Evolutionary conservation across 257 asterid genomes (phyloP).

Genomic region (Solanum virginianum): DNA sequence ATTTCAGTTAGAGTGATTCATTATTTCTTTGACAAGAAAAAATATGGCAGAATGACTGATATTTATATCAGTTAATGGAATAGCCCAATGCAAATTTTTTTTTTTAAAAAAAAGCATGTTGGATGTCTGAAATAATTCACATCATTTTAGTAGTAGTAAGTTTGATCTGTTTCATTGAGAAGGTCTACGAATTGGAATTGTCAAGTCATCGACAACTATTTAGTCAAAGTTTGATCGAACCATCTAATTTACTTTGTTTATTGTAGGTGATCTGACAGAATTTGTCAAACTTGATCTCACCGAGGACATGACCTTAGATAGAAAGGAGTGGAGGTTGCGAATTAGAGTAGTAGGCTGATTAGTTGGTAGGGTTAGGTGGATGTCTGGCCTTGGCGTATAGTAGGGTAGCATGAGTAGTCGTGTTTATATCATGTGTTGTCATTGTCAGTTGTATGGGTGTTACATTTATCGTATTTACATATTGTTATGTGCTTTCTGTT

Average conservation of each 20-base stretch:
- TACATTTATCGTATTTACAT: too few relatives aligned
- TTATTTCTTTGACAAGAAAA: background rate
- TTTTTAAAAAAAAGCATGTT: background rate
- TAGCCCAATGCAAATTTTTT: background rate
- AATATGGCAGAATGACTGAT: background rate
- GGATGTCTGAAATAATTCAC: background rate
- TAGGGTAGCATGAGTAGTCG: too few relatives aligned
- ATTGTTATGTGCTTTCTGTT: too few relatives aligned
- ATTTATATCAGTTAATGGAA: background rate
- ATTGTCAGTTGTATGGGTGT: too few relatives aligned
- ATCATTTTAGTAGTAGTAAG: background rate
- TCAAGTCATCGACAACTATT: background rate
- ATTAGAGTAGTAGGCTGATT: too few relatives aligned
- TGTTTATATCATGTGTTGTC: too few relatives aligned
- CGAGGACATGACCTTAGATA: too few relatives aligned
- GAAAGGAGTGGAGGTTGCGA: too few relatives aligned
- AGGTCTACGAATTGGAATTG: background rate
- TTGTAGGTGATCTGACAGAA: background rate
- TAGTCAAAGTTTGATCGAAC: background rate
- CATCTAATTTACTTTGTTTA: background rate
- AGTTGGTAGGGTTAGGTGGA: too few relatives aligned
- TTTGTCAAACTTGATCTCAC: too few relatives aligned
- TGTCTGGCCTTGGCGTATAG: too few relatives aligned
- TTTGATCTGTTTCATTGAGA: background rate
- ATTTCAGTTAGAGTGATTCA: background rate